Evolutionary conservation across 257 asterid species (phyloP), one percentile per base, ranked within the genome.

Genomic region (Ilex aquifolium): DNA sequence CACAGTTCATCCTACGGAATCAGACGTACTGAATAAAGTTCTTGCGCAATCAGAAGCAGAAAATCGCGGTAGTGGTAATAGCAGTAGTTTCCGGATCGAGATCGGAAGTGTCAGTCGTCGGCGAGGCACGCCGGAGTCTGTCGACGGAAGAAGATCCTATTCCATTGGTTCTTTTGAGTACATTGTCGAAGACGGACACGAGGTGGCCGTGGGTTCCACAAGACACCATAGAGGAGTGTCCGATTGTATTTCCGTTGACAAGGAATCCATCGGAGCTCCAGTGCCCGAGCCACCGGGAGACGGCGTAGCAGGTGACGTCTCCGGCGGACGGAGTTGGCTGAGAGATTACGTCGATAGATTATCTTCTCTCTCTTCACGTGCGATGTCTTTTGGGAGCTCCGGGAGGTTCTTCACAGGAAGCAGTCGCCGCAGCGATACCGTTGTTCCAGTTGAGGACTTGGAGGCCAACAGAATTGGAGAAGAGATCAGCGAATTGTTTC

Each of bases 161-260:
- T 85, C 98, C 0, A 68, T 88, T 2, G 98, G 98, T 56, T 86
- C 95, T 5, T 86, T 86, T 58, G 98, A 91, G 48, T 91, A 91
- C 61, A 69, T 88, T 31, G 84, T 91, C 1, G 94, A 80, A 21
- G 81, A 77, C 27, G 27, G 85, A 3, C 82, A 79, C 69, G 98
- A 88, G 69, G 80, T 88, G 51, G 69, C 92, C 1, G 74, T 70
- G 5, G 91, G 69, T 12, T 86, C 92, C 16, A 67, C 69, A 42
- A 60, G 74, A 7, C 90, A 80, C 2, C 77, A 73, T 11, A 65
- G 91, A 56, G 88, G 83, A 40, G 48, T 32, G 27, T 21, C 27
- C 27, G 27, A 21, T 21, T 21, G 27, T 21, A 21, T 1, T 14
- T 80, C 95, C 12, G 88, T 70, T 0, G 93, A 88, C 67, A 88